phyloP scores from a whole-genome alignment of 225 moss, liverwort and hornwort species.

The Polytrichum commune region DNA sequence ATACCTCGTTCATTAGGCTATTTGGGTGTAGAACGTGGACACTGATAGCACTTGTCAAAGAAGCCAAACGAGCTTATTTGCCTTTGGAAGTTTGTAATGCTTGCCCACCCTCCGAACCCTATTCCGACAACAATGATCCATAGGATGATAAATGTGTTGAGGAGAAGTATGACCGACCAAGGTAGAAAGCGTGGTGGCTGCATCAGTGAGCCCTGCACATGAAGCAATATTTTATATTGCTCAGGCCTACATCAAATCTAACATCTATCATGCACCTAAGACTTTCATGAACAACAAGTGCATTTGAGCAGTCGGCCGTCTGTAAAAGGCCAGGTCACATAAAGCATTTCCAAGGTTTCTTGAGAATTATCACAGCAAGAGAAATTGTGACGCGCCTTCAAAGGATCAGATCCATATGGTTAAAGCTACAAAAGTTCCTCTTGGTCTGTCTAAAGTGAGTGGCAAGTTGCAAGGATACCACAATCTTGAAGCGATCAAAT shows the following conservation, averaged over 20 bases:
- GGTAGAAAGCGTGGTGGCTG: slow-evolving; percentile 37
- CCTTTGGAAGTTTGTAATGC: slow-evolving; percentile 39
- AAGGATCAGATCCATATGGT: no score
- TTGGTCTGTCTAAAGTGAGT: no score
- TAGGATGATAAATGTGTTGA: slow-evolving; percentile 31
- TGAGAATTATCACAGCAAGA: no score
- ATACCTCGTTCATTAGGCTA: neutral
- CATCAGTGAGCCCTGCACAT: slow-evolving; percentile 42
- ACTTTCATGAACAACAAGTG: no score
- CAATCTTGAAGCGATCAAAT: no score
- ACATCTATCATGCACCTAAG: no score
- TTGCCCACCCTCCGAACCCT: slow-evolving; percentile 64
- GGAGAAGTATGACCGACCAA: slow-evolving; percentile 33
- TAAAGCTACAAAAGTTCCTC: no score
- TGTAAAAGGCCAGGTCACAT: no score
- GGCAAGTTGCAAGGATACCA: no score
- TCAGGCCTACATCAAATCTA: neutral
- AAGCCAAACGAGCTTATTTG: slow-evolving; percentile 61
- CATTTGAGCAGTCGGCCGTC: no score
- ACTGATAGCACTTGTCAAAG: slow-evolving; percentile 72
- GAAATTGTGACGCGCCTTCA: no score
- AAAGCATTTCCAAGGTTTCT: no score
- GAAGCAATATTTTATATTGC: neutral
- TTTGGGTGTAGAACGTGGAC: slow-evolving; percentile 19
- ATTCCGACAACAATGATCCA: slow-evolving; percentile 48